Evolutionary conservation across 2,329 filamentous ascomycete species (phyloP).

Genomic region (Talaromyces islandicus): DNA sequence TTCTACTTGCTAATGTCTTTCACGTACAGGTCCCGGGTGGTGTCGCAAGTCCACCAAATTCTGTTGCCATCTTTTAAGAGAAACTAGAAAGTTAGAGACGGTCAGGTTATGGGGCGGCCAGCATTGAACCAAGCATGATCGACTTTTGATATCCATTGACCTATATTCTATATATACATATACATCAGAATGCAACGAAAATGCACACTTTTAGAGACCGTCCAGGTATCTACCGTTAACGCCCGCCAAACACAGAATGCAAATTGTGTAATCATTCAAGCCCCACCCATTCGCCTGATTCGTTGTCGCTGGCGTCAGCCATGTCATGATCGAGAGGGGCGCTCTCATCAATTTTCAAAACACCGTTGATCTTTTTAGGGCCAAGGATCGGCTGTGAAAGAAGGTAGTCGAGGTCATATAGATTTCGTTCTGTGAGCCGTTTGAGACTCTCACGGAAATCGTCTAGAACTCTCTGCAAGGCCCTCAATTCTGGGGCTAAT

Average conservation of each 20-base stretch:
- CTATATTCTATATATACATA: not conserved
- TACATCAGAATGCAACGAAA: not conserved
- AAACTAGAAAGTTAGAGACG: not conserved
- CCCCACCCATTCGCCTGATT: constrained; percentile 49
- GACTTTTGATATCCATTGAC: not conserved
- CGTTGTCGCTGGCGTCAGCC: constrained; percentile 26
- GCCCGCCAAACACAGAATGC: constrained; percentile 14
- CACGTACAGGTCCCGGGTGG: constrained; percentile 35
- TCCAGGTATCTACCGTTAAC: constrained; percentile 21
- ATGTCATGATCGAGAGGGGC: constrained; percentile 13
- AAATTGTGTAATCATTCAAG: constrained; percentile 36
- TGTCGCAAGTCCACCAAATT: constrained; percentile 42
- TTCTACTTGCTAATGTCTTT: not conserved
- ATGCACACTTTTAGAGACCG: constrained; percentile 16
- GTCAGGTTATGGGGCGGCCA: not conserved
- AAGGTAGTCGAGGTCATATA: constrained; percentile 83
- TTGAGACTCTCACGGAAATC: constrained; percentile 78
- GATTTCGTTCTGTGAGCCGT: constrained; percentile 77
- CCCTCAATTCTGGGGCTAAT: constrained; percentile 76
- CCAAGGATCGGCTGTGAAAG: constrained; percentile 46
- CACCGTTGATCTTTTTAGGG: constrained; percentile 20
- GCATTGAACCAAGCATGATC: not conserved
- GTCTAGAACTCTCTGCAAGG: constrained; percentile 72
- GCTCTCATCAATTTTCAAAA: constrained; percentile 24
- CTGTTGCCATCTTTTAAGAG: constrained; percentile 38